Base-by-base conservation (phyloP, 768 basidiomycete genomes). In the Kwoniella pini region DNA sequence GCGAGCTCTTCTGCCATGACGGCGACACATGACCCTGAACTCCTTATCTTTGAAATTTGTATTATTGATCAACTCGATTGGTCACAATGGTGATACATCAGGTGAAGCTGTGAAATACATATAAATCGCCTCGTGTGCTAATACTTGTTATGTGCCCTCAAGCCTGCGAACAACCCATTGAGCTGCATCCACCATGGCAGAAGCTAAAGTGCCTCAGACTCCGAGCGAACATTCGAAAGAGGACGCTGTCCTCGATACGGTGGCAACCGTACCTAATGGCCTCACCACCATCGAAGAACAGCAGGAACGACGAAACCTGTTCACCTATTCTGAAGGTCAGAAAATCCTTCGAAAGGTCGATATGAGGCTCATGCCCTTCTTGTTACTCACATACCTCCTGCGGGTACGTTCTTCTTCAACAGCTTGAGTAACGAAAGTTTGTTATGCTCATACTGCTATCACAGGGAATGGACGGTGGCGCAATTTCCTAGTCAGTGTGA, bases 341-440 rank as follows among this genome's bases (percentile, higher is more conserved):
- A 52, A 53, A 42, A 38, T 60, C 11, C n/a, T 50, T 7, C 49
- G 51, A 24, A 52, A 53, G 26, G 58, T 46, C 58, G 58, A 60
- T 38, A 9, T 48, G 24, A 42, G 43, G 21, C 28, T 60, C 26
- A 44, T 60, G 51, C 58, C 58, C 2, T 44, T 60, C 42, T 28
- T 60, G 28, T 22, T 60, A 4, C 28, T 60, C 19, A 46, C 58
- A 15, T 60, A 60, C 45, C 30, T 60, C 19, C 24, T 60, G 36
- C 51, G 45, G 30, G 53, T 54, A 2, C 11, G 53, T 31, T 4
- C 30, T 28, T 3, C 0, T 10, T 43, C 21, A 27, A 17, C 33
- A 36, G 33, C 6, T 27, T 31, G 17, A 12, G 5, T 9, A 11
- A 46, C 17, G 11, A 33, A 22, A 19, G 39, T 30, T 5, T 24